Evolutionary conservation across 768 basidiomycete species (phyloP), one percentile per base, ranked within the genome.

Genomic region (Lactarius trivialis): DNA sequence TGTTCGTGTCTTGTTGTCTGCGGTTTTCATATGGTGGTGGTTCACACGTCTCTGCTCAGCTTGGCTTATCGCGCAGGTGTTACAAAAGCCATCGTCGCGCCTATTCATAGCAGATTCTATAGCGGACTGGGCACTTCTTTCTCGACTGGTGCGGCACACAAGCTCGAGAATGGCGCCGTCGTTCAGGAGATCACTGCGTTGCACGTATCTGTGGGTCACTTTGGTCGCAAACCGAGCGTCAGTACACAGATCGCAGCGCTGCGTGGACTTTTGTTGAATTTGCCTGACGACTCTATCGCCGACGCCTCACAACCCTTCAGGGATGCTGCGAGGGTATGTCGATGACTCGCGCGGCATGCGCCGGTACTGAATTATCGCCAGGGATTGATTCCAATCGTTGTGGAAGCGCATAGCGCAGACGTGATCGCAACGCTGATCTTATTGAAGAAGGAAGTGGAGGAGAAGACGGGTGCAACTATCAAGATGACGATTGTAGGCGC

Each of bases 61-160:
- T 69, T 89, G 43, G 89, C 91, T 0, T 89, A 91, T 68, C 82
- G 83, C 21, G 73, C 79, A 7, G 91, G 92, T 4, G 86, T 94
- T 3, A 90, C 89, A 2, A 80, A 78, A 1, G 88, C 81, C 1
- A 76, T 93, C 15, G 77, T 81, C 0, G 80, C 85, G 0, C 92
- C 91, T 0, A 69, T 73, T 7, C 77, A 82, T 3, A 21, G 54
- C 7, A 82, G 86, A 7, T 81, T 90, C 66, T 70, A 90, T 36
- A 72, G 76, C 0, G 92, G 92, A 0, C 70, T 91, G 39, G 82
- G 85, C 17, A 79, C 81, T 6, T 78, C 81, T 12, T 85, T 91
- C 71, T 80, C 79, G 21, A 78, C 82, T 1, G 82, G 82, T 1
- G 83, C 85, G 0, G 71, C 72, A 14, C 79, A 88, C 70, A 78